Evolutionary conservation across 23 red algal genomes (phyloP).

Genomic region (Pyropia haitanensis): DNA sequence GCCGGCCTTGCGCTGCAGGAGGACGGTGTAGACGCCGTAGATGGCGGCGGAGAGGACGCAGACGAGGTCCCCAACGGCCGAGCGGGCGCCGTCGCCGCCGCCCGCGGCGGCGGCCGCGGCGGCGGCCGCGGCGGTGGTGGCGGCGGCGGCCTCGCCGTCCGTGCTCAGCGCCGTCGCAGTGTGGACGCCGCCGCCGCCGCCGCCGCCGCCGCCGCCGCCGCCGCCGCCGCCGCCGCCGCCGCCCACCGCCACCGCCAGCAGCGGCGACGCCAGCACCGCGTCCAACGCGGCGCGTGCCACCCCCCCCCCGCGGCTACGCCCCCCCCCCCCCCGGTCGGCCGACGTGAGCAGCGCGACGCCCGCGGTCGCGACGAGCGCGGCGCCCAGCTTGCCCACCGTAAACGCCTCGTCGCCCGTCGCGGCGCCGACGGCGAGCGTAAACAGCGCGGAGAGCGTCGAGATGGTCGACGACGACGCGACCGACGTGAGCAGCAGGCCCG

Average conservation of each 20-base stretch:
- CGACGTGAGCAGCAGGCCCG: constrained; percentile 61
- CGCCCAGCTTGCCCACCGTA: constrained; percentile 28
- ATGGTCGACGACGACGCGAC: constrained; percentile 87
- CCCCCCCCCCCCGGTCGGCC: constrained; percentile 12
- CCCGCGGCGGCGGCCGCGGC: too few species aligned
- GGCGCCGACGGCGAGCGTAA: constrained; percentile 67
- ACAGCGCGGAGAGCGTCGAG: constrained; percentile 59
- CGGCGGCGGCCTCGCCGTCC: too few species aligned
- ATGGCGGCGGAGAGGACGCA: constrained; percentile 48
- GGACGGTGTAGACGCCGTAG: constrained; percentile 60
- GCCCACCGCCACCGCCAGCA: too few species aligned
- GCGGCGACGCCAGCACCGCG: too few species aligned
- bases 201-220: too few species aligned
- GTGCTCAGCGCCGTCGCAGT: background rate
- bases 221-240: too few species aligned
- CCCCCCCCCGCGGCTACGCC: too few species aligned
- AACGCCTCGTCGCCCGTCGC: constrained; percentile 43
- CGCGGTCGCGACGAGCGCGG: constrained; percentile 31
- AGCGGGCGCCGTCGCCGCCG: background rate
- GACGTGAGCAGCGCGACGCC: constrained; percentile 53
- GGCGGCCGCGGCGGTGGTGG: too few species aligned
- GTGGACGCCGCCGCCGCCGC: too few species aligned
- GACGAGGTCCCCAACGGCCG: constrained; percentile 41
- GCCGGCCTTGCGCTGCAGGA: constrained; percentile 29
- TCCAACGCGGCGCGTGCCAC: too few species aligned